phyloP scores from a whole-genome alignment of 306 rosid genomes.

The Hippophae rhamnoides region DNA sequence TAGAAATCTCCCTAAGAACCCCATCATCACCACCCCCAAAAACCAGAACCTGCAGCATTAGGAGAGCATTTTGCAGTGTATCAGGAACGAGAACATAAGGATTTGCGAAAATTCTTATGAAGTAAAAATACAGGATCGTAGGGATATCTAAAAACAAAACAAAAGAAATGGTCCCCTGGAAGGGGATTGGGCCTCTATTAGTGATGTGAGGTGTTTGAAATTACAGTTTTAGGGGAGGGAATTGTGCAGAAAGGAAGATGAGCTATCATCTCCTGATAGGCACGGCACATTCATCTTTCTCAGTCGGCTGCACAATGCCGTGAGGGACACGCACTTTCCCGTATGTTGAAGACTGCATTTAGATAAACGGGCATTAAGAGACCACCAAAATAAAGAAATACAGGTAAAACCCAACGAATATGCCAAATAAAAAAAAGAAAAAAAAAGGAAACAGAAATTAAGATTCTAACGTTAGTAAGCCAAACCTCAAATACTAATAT shows the following conservation, averaged over 20 bases:
- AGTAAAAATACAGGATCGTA: no score
- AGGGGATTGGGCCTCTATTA: no score
- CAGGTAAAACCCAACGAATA: no score
- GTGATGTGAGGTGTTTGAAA: constrained; percentile 1
- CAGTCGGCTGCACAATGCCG: constrained; percentile 89
- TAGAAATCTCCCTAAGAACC: constrained; percentile 79
- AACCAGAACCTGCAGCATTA: constrained; percentile 60
- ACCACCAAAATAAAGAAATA: neutral
- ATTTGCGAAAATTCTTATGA: neutral
- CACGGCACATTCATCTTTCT: constrained; percentile 85
- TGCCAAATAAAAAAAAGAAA: no score
- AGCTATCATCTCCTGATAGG: constrained; percentile 97
- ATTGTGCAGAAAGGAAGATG: constrained; percentile 96
- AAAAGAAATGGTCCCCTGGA: no score
- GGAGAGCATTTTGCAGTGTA: constrained; percentile 1
- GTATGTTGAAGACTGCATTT: constrained; percentile 55
- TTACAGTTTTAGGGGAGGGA: constrained; percentile 67
- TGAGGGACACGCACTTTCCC: constrained; percentile 96
- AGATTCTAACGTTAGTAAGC: no score
- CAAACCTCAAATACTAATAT: no score
- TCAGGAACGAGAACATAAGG: neutral
- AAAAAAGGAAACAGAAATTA: no score
- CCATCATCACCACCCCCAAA: constrained; percentile 99
- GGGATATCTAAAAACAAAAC: no score
- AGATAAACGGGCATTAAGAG: constrained; percentile 9